Evolutionary conservation across 1,139 yeast genomes (phyloP).

Genomic region (Sugiyamaella sp.): DNA sequence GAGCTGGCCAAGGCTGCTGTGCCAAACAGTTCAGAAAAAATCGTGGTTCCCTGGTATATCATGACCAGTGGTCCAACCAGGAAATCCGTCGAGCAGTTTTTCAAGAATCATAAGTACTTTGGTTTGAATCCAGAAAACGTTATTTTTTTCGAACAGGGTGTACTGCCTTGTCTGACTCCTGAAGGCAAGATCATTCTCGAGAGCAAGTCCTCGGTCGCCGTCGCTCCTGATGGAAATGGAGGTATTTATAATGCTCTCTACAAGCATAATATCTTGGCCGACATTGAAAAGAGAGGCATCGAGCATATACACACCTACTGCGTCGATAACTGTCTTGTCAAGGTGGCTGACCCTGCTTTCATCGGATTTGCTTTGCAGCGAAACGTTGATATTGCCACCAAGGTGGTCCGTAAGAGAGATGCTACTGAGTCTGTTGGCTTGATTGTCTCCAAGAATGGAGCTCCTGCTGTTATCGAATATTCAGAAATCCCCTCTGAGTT

Average conservation of each 20-base stretch:
- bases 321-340: slow-evolving; percentile 90
- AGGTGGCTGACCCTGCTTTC: slow-evolving; percentile 92
- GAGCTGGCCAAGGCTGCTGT: slow-evolving; percentile 49
- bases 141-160: slow-evolving; percentile 89
- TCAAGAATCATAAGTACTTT: slow-evolving; percentile 62
- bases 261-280: slow-evolving; percentile 65
- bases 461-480: slow-evolving; percentile 93
- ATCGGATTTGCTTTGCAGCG: slow-evolving; percentile 78
- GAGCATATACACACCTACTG: slow-evolving; percentile 96
- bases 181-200: slow-evolving; percentile 76
- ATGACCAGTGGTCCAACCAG: slow-evolving; percentile 97
- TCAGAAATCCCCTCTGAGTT: slow-evolving; percentile 82
- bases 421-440: slow-evolving; percentile 90
- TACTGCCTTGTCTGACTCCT: slow-evolving; percentile 81
- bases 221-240: slow-evolving; percentile 98
- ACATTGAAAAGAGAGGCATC: slow-evolving; percentile 68
- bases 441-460: slow-evolving; percentile 65
- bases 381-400: slow-evolving; percentile 78
- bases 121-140: slow-evolving; percentile 67
- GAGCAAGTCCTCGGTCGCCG: slow-evolving; percentile 58
- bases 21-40: slow-evolving; percentile 34
- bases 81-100: slow-evolving; percentile 71
- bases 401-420: slow-evolving; percentile 91
- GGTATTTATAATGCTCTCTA: slow-evolving; percentile 87
- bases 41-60: slow-evolving; percentile 76